phyloP scores from a whole-genome alignment of 768 basidiomycete genomes.

The Suillus subaureus region DNA sequence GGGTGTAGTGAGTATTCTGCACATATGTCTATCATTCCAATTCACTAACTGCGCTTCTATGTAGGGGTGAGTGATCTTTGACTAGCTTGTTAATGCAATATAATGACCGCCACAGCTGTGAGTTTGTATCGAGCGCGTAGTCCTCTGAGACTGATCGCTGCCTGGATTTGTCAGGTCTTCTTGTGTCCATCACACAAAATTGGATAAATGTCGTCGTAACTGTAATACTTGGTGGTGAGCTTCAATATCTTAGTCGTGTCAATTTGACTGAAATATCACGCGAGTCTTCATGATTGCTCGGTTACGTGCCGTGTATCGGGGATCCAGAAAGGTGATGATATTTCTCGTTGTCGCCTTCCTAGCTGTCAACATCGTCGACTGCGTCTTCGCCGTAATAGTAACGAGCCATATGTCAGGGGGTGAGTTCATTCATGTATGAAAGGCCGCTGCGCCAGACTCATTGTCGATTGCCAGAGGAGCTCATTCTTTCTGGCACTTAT shows the following conservation, averaged over 20 bases:
- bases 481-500: neutral
- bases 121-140: neutral
- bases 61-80: neutral
- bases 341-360: neutral
- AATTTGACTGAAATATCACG: neutral
- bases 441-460: neutral
- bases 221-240: neutral
- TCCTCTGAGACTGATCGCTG: neutral
- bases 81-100: neutral
- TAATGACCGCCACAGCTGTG: neutral
- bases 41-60: neutral
- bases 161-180: neutral
- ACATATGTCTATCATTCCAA: neutral
- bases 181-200: neutral
- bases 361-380: neutral
- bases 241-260: neutral
- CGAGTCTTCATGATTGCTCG: neutral
- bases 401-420: neutral
- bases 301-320: neutral
- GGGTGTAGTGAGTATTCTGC: too few relatives aligned
- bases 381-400: neutral
- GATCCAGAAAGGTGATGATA: neutral
- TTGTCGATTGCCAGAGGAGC: neutral
- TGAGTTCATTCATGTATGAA: neutral
- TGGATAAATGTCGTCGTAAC: neutral